These are phyloP conservation scores for Mortierella sp. DNA, from an alignment of 371 early-diverging fungal species.

Conservation along the genomic window DNA sequence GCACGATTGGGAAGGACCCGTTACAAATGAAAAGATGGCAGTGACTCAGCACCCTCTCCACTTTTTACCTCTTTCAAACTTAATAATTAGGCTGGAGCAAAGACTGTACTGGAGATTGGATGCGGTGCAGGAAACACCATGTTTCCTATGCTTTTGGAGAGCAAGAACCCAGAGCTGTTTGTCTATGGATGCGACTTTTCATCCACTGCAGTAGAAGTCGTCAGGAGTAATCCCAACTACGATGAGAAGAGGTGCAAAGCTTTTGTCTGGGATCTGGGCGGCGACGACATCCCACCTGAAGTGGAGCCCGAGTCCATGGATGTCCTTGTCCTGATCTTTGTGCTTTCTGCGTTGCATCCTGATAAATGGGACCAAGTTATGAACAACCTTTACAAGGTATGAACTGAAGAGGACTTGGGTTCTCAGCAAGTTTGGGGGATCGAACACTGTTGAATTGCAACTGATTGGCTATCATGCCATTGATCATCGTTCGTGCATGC, in stretches of 20 bases:
- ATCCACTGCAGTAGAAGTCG: conserved; percentile 80
- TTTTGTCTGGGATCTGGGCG: conserved; percentile 86
- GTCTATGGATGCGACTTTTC: conserved; percentile 90
- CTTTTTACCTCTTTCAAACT: too few relatives aligned
- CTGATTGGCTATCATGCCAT: too few relatives aligned
- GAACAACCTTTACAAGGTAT: conserved; percentile 67
- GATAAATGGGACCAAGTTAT: conserved; percentile 79
- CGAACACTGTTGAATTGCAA: too few relatives aligned
- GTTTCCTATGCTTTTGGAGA: conserved; percentile 87
- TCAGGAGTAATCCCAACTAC: conserved; percentile 57
- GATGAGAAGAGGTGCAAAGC: conserved; percentile 72
- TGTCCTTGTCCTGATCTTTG: conserved; percentile 83
- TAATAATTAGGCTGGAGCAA: conserved; percentile 50
- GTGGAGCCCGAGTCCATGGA: conserved; percentile 77
- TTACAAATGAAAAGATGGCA: too few relatives aligned
- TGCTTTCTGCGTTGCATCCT: conserved; percentile 88
- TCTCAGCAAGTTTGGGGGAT: too few relatives aligned
- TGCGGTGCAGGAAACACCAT: conserved; percentile 98
- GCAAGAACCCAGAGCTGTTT: conserved; percentile 67
- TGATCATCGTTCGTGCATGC: too few relatives aligned
- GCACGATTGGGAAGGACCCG: too few relatives aligned
- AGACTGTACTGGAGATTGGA: conserved; percentile 82
- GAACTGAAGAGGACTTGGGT: conserved; percentile 62
- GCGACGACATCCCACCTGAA: conserved; percentile 69
- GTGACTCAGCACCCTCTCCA: too few relatives aligned